Evolutionary conservation across 2,329 filamentous ascomycete genomes (phyloP).

Genomic region (Exophiala sp.): DNA sequence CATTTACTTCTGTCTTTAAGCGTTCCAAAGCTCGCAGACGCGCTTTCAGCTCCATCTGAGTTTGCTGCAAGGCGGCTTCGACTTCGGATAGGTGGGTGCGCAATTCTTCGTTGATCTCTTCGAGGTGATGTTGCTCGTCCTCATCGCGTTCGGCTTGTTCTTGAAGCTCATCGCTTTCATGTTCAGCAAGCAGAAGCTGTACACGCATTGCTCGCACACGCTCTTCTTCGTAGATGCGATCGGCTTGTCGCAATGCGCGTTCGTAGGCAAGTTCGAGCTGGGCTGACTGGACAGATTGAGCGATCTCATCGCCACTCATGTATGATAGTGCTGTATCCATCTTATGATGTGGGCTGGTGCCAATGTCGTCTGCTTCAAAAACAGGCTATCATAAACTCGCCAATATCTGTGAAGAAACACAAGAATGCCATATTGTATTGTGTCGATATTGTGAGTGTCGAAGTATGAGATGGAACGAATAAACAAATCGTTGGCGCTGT

Average conservation of each 20-base stretch:
- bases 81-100: slow-evolving; percentile 36
- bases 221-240: slow-evolving; percentile 71
- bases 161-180: slow-evolving; percentile 68
- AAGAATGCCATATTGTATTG: no score
- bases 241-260: slow-evolving; percentile 60
- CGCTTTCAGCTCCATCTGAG: slow-evolving; percentile 50
- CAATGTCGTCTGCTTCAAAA: no score
- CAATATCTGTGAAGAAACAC: no score
- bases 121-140: slow-evolving; percentile 48
- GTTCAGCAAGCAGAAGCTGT: slow-evolving; percentile 66
- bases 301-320: slow-evolving; percentile 18
- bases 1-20: slow-evolving; percentile 64
- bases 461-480: no score
- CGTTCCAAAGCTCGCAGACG: slow-evolving; percentile 55
- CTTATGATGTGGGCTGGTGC: not conserved
- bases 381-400: no score
- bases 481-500: no score
- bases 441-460: no score
- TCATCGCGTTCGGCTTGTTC: slow-evolving; percentile 61
- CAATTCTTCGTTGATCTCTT: slow-evolving; percentile 49
- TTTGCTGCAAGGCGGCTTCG: slow-evolving; percentile 48
- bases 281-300: slow-evolving; percentile 45
- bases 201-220: slow-evolving; percentile 66
- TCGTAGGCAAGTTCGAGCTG: slow-evolving; percentile 68
- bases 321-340: slow-evolving; percentile 21